A percentile compares a stretch with the other conserved stretches of the same genome.
phyloP scores from a whole-genome alignment of 2,329 filamentous ascomycete genomes.

The Fusarium palustre region DNA sequence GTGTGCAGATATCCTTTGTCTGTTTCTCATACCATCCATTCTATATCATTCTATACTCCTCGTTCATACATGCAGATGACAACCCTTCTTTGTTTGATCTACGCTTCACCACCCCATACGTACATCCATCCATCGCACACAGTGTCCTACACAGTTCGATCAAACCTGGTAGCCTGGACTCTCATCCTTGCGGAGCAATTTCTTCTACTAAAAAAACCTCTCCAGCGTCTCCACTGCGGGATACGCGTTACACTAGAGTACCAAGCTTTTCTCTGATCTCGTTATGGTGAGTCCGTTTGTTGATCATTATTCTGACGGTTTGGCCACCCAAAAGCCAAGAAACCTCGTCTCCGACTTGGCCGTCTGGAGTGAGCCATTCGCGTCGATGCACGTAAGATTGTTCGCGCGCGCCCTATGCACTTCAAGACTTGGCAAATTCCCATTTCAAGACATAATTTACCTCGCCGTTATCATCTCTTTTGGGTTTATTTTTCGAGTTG shows the following conservation, averaged over 20 bases:
- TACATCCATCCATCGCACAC: slow-evolving; percentile 7
- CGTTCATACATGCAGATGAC: slow-evolving; percentile 9
- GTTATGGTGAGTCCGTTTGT: slow-evolving; percentile 26
- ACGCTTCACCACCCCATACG: slow-evolving; percentile 6
- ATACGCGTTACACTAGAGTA: slow-evolving; percentile 39
- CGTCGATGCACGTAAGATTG: slow-evolving; percentile 35
- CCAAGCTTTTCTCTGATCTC: slow-evolving; percentile 44
- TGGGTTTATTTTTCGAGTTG: slow-evolving; percentile 9
- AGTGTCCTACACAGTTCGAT: slow-evolving; percentile 36
- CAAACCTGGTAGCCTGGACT: neutral
- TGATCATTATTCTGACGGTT: slow-evolving; percentile 27
- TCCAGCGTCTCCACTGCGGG: slow-evolving; percentile 38
- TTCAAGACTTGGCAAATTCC: slow-evolving; percentile 4
- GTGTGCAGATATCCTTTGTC: neutral
- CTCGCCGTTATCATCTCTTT: neutral
- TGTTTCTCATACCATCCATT: neutral
- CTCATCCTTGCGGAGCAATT: slow-evolving; percentile 33
- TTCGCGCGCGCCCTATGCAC: slow-evolving; percentile 4
- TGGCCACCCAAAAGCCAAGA: slow-evolving; percentile 14
- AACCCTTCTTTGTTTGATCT: slow-evolving; percentile 31
- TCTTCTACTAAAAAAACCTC: slow-evolving; percentile 23
- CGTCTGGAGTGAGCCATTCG: slow-evolving; percentile 9
- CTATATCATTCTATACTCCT: neutral
- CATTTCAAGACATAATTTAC: slow-evolving; percentile 1
- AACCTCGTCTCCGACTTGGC: slow-evolving; percentile 5